phyloP scores from a whole-genome alignment of 768 basidiomycete species.

The Psilocybe cubensis region DNA sequence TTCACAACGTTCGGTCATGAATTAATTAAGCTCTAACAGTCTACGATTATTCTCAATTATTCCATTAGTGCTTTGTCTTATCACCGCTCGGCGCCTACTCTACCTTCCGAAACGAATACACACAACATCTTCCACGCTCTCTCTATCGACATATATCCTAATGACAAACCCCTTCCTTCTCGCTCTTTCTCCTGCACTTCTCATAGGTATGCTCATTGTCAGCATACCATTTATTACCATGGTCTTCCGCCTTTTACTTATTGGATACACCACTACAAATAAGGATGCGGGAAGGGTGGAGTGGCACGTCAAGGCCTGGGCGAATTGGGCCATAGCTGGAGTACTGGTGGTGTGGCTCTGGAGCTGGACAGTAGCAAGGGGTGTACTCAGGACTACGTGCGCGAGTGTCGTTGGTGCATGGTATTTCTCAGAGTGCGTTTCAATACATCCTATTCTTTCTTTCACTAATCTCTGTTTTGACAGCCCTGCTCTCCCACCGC shows the following conservation, averaged over 20 bases:
- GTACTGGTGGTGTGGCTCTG: constrained; percentile 68
- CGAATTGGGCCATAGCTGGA: constrained; percentile 49
- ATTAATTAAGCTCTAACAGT: constrained; percentile 32
- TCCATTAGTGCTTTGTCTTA: constrained; percentile 68
- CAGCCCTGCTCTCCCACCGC: constrained; percentile 39
- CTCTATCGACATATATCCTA: constrained; percentile 70
- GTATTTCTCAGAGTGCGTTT: constrained; percentile 72
- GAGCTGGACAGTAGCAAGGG: constrained; percentile 82
- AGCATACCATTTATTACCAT: constrained; percentile 83
- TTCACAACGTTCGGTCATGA: neutral
- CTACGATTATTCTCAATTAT: constrained; percentile 80
- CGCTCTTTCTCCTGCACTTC: constrained; percentile 72
- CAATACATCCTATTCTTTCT: neutral
- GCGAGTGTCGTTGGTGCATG: constrained; percentile 89
- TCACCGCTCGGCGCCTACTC: constrained; percentile 74
- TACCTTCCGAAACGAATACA: constrained; percentile 74
- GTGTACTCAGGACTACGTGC: constrained; percentile 73
- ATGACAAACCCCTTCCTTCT: constrained; percentile 76
- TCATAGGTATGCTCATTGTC: constrained; percentile 65
- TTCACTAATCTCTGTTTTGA: constrained; percentile 1
- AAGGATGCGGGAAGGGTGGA: constrained; percentile 29
- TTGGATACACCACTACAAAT: constrained; percentile 51
- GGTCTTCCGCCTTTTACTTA: constrained; percentile 75
- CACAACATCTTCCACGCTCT: constrained; percentile 58
- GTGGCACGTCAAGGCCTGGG: constrained; percentile 45